Percentiles rank a stretch among this genome's conserved stretches.
These are phyloP conservation scores for Castanospermum australe DNA, from an alignment of 306 rosid species.

Conservation along the genomic window DNA sequence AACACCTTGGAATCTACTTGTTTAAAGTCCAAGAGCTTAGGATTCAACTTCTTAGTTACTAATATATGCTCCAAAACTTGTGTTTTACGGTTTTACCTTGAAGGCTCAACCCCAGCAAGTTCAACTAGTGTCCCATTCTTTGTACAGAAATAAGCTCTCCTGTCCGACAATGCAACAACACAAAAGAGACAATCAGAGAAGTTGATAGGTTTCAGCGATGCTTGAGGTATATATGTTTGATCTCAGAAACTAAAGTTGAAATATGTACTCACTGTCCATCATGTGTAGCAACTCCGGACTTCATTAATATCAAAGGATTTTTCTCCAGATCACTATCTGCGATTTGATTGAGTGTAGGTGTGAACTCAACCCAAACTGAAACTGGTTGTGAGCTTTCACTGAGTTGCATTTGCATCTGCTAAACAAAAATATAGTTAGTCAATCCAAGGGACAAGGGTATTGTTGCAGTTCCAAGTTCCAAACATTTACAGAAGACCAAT, in stretches of 20 bases:
- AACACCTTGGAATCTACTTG: slow-evolving; percentile 32
- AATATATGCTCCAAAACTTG: slow-evolving; percentile 22
- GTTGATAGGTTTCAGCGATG: slow-evolving; percentile 14
- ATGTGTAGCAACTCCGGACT: slow-evolving; percentile 64
- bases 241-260: slow-evolving; percentile 14
- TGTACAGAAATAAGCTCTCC: slow-evolving; percentile 82
- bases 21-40: background rate
- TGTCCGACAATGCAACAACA: slow-evolving; percentile 35
- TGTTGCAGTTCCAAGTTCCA: background rate
- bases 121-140: slow-evolving; percentile 68
- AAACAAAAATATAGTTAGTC: slow-evolving; percentile 10
- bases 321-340: slow-evolving; percentile 44
- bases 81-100: slow-evolving; percentile 85
- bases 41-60: background rate
- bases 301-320: slow-evolving; percentile 37
- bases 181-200: slow-evolving; percentile 6
- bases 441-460: background rate
- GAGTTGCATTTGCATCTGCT: slow-evolving; percentile 72
- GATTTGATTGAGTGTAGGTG: slow-evolving; percentile 47
- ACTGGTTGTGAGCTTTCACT: slow-evolving; percentile 68
- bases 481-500: background rate
- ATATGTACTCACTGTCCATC: slow-evolving; percentile 68
- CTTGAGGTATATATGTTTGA: slow-evolving; percentile 5
- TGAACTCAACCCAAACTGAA: slow-evolving; percentile 71
- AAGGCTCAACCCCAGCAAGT: slow-evolving; percentile 58